These are phyloP conservation scores for Helianthus annuus DNA, from an alignment of 129 eudicot genomes.

Conservation along the genomic window HanXRQr2.0-SUNRISE NC_035444.2:53532049-53532548, in stretches of 20 bases:
- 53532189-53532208: neutral
- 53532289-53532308: neutral
- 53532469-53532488: no score
- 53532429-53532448: no score
- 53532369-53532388: no score
- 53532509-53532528: no score
- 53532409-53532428: no score
- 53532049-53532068: no score
- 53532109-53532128: neutral
- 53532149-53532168: neutral
- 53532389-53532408: no score
- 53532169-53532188: neutral
- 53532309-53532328: neutral
- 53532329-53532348: no score
- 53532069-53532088: constrained; percentile 94
- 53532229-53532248: neutral
- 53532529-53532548: no score
- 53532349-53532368: no score
- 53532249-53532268: neutral
- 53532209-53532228: neutral
- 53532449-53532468: no score
- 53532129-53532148: neutral
- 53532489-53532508: no score
- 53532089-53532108: constrained; percentile 48
- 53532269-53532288: neutral